These are phyloP conservation scores for Pulveroboletus sp. DNA, from an alignment of 768 basidiomycete genomes.

Conservation along the genomic window DNA sequence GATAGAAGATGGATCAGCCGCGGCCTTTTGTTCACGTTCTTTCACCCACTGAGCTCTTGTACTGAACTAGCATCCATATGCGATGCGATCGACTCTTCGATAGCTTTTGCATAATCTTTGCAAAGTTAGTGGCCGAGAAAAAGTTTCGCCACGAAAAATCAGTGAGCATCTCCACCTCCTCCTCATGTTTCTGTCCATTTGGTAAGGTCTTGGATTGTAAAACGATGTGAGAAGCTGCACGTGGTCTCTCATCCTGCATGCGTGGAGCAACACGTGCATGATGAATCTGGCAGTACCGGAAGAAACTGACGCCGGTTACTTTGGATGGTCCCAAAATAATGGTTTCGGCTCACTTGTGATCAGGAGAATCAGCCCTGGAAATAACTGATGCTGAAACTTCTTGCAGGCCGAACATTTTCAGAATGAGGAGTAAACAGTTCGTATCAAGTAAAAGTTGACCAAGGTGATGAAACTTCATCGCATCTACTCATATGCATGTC, in stretches of 20 bases:
- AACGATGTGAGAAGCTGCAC: conserved; percentile 55
- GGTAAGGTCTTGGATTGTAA: conserved; percentile 55
- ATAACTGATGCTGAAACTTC: conserved; percentile 81
- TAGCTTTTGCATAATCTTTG: conserved; percentile 96
- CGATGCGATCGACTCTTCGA: conserved; percentile 93
- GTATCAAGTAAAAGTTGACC: conserved; percentile 95
- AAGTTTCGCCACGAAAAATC: conserved; percentile 99
- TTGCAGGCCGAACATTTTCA: conserved; percentile 98
- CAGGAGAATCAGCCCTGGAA: conserved; percentile 84
- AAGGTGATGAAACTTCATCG: conserved; percentile 97
- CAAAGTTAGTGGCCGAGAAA: conserved; percentile 94
- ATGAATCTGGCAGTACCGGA: conserved; percentile 84
- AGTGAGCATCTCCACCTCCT: conserved; percentile 87
- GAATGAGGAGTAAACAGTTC: conserved; percentile 85
- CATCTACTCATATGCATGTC: conserved; percentile 49
- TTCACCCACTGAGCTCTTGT: conserved; percentile 86
- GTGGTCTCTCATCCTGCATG: conserved; percentile 59
- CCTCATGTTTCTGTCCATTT: conserved; percentile 71
- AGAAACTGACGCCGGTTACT: conserved; percentile 61
- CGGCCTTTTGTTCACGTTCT: background rate
- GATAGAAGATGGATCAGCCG: conserved; percentile 16
- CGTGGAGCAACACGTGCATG: conserved; percentile 64
- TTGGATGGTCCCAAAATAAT: background rate
- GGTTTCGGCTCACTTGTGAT: conserved; percentile 60
- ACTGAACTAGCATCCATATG: conserved; percentile 94